Percentiles rank a stretch among this genome's conserved stretches.
Conservation (phyloP, 2,329 filamentous ascomycete species). For the Trichothecium sympodiale region DNA sequence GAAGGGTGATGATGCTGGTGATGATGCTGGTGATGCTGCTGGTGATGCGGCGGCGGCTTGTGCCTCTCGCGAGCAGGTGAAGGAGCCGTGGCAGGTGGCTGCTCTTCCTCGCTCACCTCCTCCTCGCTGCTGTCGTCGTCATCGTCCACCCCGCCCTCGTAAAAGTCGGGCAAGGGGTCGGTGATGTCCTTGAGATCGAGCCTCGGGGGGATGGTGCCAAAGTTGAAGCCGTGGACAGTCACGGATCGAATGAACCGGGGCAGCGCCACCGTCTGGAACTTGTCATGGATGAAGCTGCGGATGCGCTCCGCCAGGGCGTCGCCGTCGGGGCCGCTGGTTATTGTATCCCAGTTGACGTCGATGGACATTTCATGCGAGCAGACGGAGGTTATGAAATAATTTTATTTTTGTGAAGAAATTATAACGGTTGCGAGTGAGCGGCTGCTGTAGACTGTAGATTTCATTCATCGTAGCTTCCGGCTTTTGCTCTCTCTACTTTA, state of each 20-base stretch:
- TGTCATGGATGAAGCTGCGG: slow-evolving; percentile 86
- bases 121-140: slow-evolving; percentile 22
- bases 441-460: no score
- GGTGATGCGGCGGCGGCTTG: no score
- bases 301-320: slow-evolving; percentile 74
- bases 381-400: no score
- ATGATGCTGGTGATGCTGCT: neutral
- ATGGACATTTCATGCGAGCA: no score
- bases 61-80: neutral
- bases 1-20: slow-evolving; percentile 4
- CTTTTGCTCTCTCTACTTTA: no score
- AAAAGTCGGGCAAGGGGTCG: slow-evolving; percentile 91
- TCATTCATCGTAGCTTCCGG: no score
- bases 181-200: slow-evolving; percentile 95
- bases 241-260: slow-evolving; percentile 96
- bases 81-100: neutral
- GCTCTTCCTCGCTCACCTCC: neutral
- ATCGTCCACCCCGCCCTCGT: slow-evolving; percentile 63
- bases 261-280: slow-evolving; percentile 83
- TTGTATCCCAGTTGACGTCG: slow-evolving; percentile 90
- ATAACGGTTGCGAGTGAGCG: no score
- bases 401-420: no score
- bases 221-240: slow-evolving; percentile 86
- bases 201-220: slow-evolving; percentile 71
- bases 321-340: slow-evolving; percentile 83